Evolutionary conservation across 176 grass and related monocot genomes (phyloP).

Genomic region (Leersia perrieri): DNA sequence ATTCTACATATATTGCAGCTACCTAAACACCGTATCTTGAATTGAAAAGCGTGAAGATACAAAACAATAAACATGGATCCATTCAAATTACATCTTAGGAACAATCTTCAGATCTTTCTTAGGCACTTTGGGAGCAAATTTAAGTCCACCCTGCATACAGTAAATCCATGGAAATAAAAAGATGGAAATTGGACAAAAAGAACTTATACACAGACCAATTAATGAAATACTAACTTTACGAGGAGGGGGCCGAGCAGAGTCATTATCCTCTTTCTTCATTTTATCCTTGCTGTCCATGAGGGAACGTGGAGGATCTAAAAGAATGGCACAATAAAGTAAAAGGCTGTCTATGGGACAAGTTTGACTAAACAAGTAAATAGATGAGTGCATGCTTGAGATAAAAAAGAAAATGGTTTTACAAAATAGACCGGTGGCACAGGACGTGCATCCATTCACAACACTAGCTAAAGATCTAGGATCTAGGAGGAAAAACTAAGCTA

Average conservation of each 20-base stretch:
- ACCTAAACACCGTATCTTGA: not conserved
- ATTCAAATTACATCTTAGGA: slow-evolving; percentile 28
- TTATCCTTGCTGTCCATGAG: slow-evolving; percentile 33
- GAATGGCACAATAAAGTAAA: slow-evolving; percentile 1
- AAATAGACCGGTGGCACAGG: too few species aligned
- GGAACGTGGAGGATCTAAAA: not conserved
- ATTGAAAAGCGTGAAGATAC: not conserved
- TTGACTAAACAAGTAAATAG: not conserved
- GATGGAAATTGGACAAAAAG: not conserved
- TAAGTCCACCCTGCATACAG: slow-evolving; percentile 17
- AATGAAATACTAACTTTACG: slow-evolving; percentile 13
- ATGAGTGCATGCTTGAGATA: not conserved
- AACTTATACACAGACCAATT: not conserved
- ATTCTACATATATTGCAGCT: not conserved
- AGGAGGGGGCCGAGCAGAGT: not conserved
- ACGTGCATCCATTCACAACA: too few species aligned
- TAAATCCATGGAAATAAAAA: not conserved
- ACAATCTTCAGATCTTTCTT: slow-evolving; percentile 9
- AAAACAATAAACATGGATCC: not conserved
- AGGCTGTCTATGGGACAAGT: not conserved
- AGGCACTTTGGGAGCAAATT: slow-evolving; percentile 27
- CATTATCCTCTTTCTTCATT: slow-evolving; percentile 14
- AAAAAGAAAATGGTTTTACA: too few species aligned
- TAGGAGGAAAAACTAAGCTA: too few species aligned
- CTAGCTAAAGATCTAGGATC: too few species aligned